Base-by-base conservation (phyloP, 352 stramenopile genomes). In the Phytopythium helicoides region DNA sequence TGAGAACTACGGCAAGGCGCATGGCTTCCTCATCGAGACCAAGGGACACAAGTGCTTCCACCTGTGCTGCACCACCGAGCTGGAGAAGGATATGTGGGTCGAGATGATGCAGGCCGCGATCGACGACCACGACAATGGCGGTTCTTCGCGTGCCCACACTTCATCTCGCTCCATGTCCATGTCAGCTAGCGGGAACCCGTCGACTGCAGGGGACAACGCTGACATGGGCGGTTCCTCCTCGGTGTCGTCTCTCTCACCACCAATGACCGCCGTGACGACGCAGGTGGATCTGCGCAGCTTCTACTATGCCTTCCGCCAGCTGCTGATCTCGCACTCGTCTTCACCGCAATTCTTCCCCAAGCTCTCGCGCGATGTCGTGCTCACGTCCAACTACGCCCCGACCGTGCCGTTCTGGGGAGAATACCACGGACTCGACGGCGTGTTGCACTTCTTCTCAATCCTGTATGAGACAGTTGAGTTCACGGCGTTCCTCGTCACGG, bases 41-140 rank as follows among this genome's bases (percentile, higher is more conserved):
- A 77, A 86, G 51, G 80, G 83, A 19, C 86, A 95, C 71, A 95
- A 95, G 57, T 76, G 87, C 48, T 95, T 95, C 58, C 86, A 95
- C 50, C 51, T 95, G 33, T 95, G 86, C 63, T 95, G 86, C 60
- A 60, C 83, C 7, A 93, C 83, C 8, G 86, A 94, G 55, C 60
- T 95, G 23, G 86, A 95, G 61, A 95, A 95, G 50, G 86, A 95
- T 49, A 95, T 94, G 86, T 95, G 86, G 86, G 76, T 95, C 47
- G 86, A 95, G 60, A 95, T 95, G 86, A 95, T 95, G 86, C 81
- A 92, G 54, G 83, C 86, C 9, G 86, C 86, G 11, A 90, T 95
- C 59, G 86, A 94, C 40, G 83, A 93, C 58, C 68, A 69, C 12
- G 68, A 72, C 12, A 8, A 19, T 11, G 40, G 41, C 54, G 35